These are phyloP conservation scores for Tylopilus felleus DNA, from an alignment of 768 basidiomycete species.

Conservation along the genomic window DNA sequence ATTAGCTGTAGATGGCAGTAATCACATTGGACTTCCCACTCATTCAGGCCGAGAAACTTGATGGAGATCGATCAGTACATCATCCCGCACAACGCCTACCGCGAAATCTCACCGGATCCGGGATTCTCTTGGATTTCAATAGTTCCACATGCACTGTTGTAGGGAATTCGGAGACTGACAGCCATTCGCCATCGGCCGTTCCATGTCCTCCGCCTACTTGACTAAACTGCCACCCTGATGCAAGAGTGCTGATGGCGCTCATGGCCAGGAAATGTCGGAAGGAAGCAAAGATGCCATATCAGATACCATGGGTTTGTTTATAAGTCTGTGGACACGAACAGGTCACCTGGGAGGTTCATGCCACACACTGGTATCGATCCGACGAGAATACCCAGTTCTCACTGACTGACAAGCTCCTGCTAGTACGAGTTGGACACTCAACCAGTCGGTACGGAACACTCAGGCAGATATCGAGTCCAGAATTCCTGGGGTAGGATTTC, in stretches of 20 bases:
- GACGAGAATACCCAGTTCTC: no score
- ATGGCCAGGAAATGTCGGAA: slow-evolving; percentile 8
- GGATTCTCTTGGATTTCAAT: slow-evolving; percentile 65
- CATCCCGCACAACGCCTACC: neutral
- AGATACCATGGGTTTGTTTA: neutral
- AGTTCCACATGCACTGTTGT: slow-evolving; percentile 89
- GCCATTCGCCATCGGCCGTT: slow-evolving; percentile 64
- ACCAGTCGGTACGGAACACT: no score
- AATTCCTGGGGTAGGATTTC: no score
- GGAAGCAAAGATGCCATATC: neutral
- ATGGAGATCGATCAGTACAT: slow-evolving; percentile 8
- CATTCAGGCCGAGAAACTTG: slow-evolving; percentile 73
- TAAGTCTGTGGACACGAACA: neutral
- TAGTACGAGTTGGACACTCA: no score
- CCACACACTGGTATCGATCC: no score
- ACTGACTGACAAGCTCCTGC: no score
- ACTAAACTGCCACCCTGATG: slow-evolving; percentile 61
- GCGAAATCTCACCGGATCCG: slow-evolving; percentile 67
- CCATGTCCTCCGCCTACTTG: slow-evolving; percentile 61
- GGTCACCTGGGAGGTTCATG: neutral
- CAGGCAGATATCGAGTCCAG: no score
- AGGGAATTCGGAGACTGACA: slow-evolving; percentile 62
- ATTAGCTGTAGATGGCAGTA: neutral
- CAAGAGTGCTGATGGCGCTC: slow-evolving; percentile 29
- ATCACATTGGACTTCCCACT: slow-evolving; percentile 91